Base-by-base conservation (phyloP, 176 grass and related monocot genomes). In the Rhynchospora tenuis region DNA sequence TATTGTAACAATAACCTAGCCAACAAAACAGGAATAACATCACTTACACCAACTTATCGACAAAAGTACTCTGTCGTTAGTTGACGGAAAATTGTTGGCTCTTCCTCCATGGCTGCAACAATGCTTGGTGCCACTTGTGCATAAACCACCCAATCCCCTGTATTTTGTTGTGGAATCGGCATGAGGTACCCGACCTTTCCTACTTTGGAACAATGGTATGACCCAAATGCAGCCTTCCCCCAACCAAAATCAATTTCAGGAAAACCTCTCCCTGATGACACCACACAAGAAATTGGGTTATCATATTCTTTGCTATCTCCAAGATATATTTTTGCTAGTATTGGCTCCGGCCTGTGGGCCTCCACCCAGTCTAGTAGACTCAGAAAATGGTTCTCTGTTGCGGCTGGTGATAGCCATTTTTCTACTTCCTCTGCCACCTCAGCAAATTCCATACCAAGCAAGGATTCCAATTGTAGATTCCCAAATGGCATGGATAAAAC, bases 141-240 rank as follows among this genome's bases (percentile, higher is more conserved):
- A 23, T 88, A 94, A 31, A 94, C 86, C n/a, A 94, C 83, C 92
- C 90, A 94, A 79, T 94, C 92, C 1, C 92, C 90, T 0, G 76
- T 84, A 65, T 5, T 64, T 71, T 33, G 1, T 38, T 38, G 86
- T 56, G 90, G 90, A 88, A 91, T 94, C 22, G 92, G 92, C 92
- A 94, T 94, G 59, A 94, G 47, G 77, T 94, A 94, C 13, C 90
- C 87, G 2, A 90, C 80, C 47, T 44, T 67, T 23, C 86, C 80
- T 10, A 62, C 87, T 90, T 88, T 91, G 6, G 90, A 90, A 73
- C 91, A 94, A 79, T 91, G 90, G 86, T 94, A 94, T 19, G 92
- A 94, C 20, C 85, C 90, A 54, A 91, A 91, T 78, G 54, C 86
- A 26, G 88, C 66, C 20, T 65, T 81, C 15, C 92, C 90, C 92